Conservation (phyloP, 2,329 filamentous ascomycete species). For the Grosmannia serpens region DNA sequence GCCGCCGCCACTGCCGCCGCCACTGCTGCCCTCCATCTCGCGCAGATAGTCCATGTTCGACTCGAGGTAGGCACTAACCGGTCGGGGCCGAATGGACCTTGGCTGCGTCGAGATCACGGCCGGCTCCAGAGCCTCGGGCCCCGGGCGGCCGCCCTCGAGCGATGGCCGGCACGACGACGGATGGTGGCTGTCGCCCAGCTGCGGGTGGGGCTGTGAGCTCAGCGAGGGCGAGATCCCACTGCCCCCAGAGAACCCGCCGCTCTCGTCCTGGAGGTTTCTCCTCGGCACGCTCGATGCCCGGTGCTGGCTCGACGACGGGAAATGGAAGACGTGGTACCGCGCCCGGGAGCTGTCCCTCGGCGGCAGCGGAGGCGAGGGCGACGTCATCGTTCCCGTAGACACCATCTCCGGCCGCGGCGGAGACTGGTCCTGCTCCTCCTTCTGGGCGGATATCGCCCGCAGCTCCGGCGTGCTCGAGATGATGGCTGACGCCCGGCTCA, state of each 20-base stretch:
- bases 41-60: constrained; percentile 73
- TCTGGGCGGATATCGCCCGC: constrained; percentile 41
- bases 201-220: constrained; percentile 22
- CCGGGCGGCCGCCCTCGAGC: constrained; percentile 58
- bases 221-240: constrained; percentile 11
- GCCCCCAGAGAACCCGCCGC: not conserved
- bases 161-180: constrained; percentile 52
- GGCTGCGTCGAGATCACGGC: constrained; percentile 40
- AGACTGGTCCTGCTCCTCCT: constrained; percentile 13
- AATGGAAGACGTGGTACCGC: constrained; percentile 28
- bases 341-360: constrained; percentile 26
- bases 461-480: constrained; percentile 52
- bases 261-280: constrained; percentile 4
- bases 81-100: constrained; percentile 44
- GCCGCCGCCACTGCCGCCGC: not conserved
- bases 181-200: constrained; percentile 24
- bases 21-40: constrained; percentile 46
- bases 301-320: constrained; percentile 27
- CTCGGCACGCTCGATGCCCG: constrained; percentile 27
- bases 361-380: constrained; percentile 40
- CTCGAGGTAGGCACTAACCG: constrained; percentile 72
- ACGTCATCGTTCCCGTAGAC: constrained; percentile 70
- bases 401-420: constrained; percentile 26
- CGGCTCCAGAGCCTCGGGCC: constrained; percentile 45
- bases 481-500: constrained; percentile 52